Evolutionary conservation across 345 rosid genomes (phyloP), one percentile per base, ranked within the genome.

Genomic region (Acer negundo): DNA sequence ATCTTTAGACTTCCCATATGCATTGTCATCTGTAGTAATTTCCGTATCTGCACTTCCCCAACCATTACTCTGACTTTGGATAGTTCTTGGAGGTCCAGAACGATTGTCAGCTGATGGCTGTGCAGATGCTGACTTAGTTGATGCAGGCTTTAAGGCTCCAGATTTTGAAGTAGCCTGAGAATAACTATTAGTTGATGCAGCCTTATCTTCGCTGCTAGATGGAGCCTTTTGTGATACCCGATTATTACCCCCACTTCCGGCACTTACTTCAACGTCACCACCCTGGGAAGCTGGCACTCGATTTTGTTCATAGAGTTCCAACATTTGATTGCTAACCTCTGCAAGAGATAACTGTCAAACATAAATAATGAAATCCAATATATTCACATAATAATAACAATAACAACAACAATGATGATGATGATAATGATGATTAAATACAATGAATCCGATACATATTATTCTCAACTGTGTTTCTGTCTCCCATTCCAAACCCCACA

Each of bases 321-420:
- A 53, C 87, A 88, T 88, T 67, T 88, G 91, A 81, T 86, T 88
- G 85, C 91, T 86, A 53, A 86, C 89, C 82, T 88, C 87, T 88
- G 91, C 80, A 82, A 70, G 38, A 73, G 26, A 55, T 31, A 72
- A 56, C 3, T 2, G 9, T 22, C 22, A 13, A 67, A 28, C n/a
- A 51, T 59, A 12, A 24, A 3, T n/a, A 26, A 11, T 26, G 59
- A 62, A 22, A 70, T 62, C 59, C 15, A 46, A 40, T 31, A 38
- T 44, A 63, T 13, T 10, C 28, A 20, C 53, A 22, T 12, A 53
- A 19, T 1, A 20, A n/a, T 28, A n/a, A 46, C 7, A 3, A 40
- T 3, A 31, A n/a, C 7, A 7, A 64, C 49, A 1, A 35, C 5
- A 38, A 58, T 16, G 0, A 59, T 10, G 17, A 59, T 20, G 26